Evolutionary conservation across 441 rosid genomes (phyloP).

Genomic region (Populus tomentosa): DNA sequence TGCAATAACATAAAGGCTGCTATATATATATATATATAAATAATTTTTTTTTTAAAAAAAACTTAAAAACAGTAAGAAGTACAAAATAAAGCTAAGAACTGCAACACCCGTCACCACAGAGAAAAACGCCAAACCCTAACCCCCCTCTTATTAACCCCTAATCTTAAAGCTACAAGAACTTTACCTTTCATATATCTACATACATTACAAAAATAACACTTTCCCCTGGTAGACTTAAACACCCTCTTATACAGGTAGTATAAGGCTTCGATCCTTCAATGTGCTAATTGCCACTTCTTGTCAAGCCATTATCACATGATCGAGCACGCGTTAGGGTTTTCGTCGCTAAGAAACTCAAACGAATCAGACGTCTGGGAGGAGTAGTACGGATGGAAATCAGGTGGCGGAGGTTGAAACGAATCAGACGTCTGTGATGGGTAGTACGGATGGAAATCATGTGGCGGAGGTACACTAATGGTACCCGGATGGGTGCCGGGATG

Average conservation of each 20-base stretch:
- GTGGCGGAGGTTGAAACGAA: conserved; percentile 18
- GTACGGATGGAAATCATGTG: conserved; percentile 33
- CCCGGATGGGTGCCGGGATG: conserved; percentile 30
- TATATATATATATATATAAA: not conserved
- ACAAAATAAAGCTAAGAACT: conserved; percentile 3
- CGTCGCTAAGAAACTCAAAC: conserved; percentile 79
- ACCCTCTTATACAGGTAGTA: conserved; percentile 30
- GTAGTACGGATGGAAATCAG: conserved; percentile 30
- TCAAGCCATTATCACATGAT: conserved; percentile 48
- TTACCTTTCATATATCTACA: conserved; percentile 2
- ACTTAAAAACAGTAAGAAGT: conserved; percentile 11
- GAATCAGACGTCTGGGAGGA: conserved; percentile 47
- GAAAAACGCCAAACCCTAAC: not conserved
- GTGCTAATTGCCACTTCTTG: not conserved
- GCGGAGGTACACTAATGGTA: conserved; percentile 28
- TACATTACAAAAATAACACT: conserved; percentile 8
- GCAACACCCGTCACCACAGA: not conserved
- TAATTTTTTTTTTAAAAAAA: not conserved
- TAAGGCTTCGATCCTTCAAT: conserved; percentile 8
- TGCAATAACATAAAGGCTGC: not conserved
- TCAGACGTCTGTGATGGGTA: conserved; percentile 29
- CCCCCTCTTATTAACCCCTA: not conserved
- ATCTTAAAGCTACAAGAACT: not conserved
- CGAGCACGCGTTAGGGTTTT: conserved; percentile 85
- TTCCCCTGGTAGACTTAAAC: conserved; percentile 3